phyloP scores from a whole-genome alignment of 768 basidiomycete genomes.

The Postia placenta region DNA sequence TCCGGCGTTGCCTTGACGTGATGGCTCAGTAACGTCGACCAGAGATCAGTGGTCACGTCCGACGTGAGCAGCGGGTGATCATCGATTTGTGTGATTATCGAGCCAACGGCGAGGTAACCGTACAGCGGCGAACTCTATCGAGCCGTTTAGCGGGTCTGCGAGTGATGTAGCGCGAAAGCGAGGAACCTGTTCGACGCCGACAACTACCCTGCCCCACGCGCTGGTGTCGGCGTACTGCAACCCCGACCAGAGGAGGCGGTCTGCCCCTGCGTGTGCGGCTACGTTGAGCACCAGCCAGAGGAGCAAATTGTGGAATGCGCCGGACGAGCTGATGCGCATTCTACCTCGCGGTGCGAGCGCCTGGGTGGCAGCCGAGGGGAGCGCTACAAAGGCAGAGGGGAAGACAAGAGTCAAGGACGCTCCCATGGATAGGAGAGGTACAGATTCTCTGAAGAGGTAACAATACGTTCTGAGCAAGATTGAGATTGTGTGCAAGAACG shows the following conservation, averaged over 20 bases:
- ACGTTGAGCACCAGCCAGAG: slow-evolving; percentile 44
- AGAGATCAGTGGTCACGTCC: slow-evolving; percentile 28
- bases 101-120: slow-evolving; percentile 48
- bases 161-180: background rate
- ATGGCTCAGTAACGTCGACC: slow-evolving; percentile 39
- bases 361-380: slow-evolving; percentile 34
- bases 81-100: slow-evolving; percentile 60
- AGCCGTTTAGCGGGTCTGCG: background rate
- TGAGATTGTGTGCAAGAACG: background rate
- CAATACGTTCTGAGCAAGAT: background rate
- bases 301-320: slow-evolving; percentile 73
- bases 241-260: slow-evolving; percentile 8
- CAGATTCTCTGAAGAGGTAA: slow-evolving; percentile 42
- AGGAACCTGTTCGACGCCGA: slow-evolving; percentile 49
- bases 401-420: slow-evolving; percentile 56
- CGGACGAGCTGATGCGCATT: slow-evolving; percentile 63
- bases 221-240: slow-evolving; percentile 51
- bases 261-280: slow-evolving; percentile 24
- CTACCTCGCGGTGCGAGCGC: slow-evolving; percentile 29
- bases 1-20: background rate
- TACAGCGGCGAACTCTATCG: slow-evolving; percentile 55
- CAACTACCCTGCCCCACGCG: slow-evolving; percentile 46
- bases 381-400: slow-evolving; percentile 70
- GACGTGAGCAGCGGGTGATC: slow-evolving; percentile 42
- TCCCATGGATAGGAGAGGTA: slow-evolving; percentile 59